A percentile compares a stretch with the other conserved stretches of the same genome.
Evolutionary conservation across 2,329 filamentous ascomycete genomes (phyloP).

Genomic region (Penicillium sp.): DNA sequence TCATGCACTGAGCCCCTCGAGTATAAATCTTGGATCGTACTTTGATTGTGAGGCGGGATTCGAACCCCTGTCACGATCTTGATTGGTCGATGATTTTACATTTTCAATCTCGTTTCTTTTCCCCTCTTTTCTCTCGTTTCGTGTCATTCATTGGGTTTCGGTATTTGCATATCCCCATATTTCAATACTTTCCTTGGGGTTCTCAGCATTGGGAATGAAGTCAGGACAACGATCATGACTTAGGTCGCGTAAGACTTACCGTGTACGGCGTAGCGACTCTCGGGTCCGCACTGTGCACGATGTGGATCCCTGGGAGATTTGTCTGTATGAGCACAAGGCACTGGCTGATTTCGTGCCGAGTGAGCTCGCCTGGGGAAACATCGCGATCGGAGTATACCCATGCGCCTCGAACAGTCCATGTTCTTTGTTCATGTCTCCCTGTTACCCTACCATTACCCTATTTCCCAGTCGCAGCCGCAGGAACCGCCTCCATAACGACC

Average conservation of each 20-base stretch:
- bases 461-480: conserved; percentile 16
- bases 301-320: conserved; percentile 16
- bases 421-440: not conserved
- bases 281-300: conserved; percentile 14
- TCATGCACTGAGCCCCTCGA: not conserved
- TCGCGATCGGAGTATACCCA: conserved; percentile 11
- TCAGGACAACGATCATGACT: not conserved
- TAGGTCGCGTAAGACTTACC: conserved; percentile 19
- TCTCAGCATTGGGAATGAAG: too few relatives aligned
- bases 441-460: not conserved
- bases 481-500: conserved; percentile 5
- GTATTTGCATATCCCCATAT: too few relatives aligned
- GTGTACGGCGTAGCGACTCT: conserved; percentile 17
- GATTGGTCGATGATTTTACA: too few relatives aligned
- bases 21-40: too few relatives aligned
- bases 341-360: not conserved
- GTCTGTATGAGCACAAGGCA: conserved; percentile 5
- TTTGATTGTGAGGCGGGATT: too few relatives aligned
- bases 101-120: too few relatives aligned
- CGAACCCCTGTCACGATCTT: too few relatives aligned
- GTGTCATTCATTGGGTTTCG: too few relatives aligned
- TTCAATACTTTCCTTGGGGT: too few relatives aligned
- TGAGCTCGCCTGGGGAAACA: not conserved
- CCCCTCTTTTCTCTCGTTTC: too few relatives aligned
- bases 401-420: conserved; percentile 7